These are phyloP conservation scores for Sporothrix euskadiensis DNA, from an alignment of 2,329 filamentous ascomycete genomes.

Conservation along the genomic window DNA sequence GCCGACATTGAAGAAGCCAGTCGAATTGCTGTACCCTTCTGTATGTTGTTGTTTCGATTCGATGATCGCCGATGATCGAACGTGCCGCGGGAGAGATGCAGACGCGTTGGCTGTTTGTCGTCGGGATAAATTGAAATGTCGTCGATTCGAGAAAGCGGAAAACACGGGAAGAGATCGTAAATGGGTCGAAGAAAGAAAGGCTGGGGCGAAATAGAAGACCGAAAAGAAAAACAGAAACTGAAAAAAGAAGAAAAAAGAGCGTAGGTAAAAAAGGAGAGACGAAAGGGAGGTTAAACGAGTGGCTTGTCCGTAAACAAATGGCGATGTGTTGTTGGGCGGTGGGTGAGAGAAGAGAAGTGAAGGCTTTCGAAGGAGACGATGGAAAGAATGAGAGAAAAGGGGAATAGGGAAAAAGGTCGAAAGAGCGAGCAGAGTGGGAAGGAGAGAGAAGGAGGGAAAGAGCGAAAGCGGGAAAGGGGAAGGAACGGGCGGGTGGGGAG, in stretches of 20 bases:
- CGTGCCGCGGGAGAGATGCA: slow-evolving; percentile 10
- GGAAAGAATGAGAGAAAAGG: slow-evolving; percentile 22
- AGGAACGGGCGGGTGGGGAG: slow-evolving; percentile 21
- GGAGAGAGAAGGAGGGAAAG: slow-evolving; percentile 16
- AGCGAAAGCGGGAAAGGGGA: slow-evolving; percentile 17
- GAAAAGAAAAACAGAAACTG: slow-evolving; percentile 3
- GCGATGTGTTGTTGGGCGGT: slow-evolving; percentile 15
- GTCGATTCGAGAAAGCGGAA: slow-evolving; percentile 8
- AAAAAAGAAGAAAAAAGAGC: slow-evolving; percentile 18
- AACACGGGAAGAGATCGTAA: slow-evolving; percentile 14
- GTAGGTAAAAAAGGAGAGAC: slow-evolving; percentile 11
- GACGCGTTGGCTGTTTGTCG: slow-evolving; percentile 19
- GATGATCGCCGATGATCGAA: slow-evolving; percentile 1
- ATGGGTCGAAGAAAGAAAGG: not conserved
- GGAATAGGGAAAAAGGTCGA: slow-evolving; percentile 21
- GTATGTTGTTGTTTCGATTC: not conserved
- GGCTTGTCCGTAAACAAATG: slow-evolving; percentile 19
- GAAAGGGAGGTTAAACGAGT: slow-evolving; percentile 22
- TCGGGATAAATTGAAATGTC: not conserved
- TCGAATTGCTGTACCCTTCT: not conserved
- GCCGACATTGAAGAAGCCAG: slow-evolving; percentile 16
- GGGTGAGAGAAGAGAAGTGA: slow-evolving; percentile 13
- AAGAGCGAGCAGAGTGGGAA: not conserved
- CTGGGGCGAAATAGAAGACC: slow-evolving; percentile 2
- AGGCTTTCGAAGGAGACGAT: slow-evolving; percentile 23